Evolutionary conservation across 2,329 filamentous ascomycete genomes (phyloP), one percentile per base, ranked within the genome.

Genomic region (Camptophora hylomeconis): DNA sequence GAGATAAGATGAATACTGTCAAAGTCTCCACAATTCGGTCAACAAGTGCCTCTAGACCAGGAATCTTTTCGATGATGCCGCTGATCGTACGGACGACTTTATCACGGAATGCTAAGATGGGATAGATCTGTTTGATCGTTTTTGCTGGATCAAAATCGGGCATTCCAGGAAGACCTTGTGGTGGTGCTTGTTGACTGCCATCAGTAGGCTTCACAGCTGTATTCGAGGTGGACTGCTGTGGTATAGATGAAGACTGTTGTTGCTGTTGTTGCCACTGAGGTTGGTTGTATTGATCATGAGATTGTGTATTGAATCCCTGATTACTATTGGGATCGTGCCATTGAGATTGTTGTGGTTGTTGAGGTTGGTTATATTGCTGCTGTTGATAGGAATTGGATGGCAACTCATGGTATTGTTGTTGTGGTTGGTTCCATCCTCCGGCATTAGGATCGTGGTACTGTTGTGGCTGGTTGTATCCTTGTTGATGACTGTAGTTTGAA

Each of bases 21-120:
- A 98, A 64, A 2, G 80, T 87, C 58, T 98, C 89, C 32, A 80
- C 82, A 45, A 98, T 92, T 45, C 83, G 87, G 40, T 95, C 87
- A 13, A 95, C 73, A n/a, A 94, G 63, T 37, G 76, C 61, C 56
- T 93, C 83, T 3, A 98, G 54, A 1, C 87, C 87, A 0, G 89
- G 89, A 20, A 98, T 79, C 60, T 92, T 94, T 45, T 84, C 75
- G 41, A 95, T 83, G 29, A 84, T 78, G 20, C 73, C 70, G 47
- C 75, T 83, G 53, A 98, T 84, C 21, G 76, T 71, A 43, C 82
- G 82, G 28, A 94, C 86, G 31, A 98, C 84, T 47, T 79, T 89
- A 61, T 98, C 89, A 35, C 87, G 72, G 63, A 95, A 98, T 36
- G 81, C 70, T 0, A 98, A 68, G 36, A 98, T 93, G 1, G 89